Conservation (phyloP, 495 filamentous ascomycete species). For the Xylaria palmicola region DNA sequence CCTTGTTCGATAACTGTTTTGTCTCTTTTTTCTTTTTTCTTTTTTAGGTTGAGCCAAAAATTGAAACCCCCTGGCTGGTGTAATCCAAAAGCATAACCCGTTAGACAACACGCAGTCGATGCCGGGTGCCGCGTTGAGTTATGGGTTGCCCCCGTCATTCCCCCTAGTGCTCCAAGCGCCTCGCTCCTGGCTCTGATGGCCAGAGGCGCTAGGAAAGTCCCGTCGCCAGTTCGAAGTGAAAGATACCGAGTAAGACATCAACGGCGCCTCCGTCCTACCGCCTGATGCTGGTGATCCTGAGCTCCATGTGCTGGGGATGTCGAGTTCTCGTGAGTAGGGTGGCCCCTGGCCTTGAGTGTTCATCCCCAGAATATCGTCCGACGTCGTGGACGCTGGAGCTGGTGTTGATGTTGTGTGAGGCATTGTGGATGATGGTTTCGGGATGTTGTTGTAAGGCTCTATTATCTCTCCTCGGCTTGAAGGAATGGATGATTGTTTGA, state of each 20-base stretch:
- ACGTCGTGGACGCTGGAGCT: not conserved
- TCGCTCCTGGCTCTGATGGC: not conserved
- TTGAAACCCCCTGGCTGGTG: no score
- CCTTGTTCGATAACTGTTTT: no score
- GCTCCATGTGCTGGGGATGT: not conserved
- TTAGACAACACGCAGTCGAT: no score
- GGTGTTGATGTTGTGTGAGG: not conserved
- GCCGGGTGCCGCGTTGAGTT: not conserved
- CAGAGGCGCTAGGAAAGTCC: not conserved
- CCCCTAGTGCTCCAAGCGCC: not conserved
- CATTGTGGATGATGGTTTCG: not conserved
- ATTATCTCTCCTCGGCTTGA: no score
- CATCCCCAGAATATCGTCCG: not conserved
- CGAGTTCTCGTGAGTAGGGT: not conserved
- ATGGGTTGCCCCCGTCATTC: not conserved
- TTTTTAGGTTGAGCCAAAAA: no score
- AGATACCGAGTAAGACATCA: slow-evolving; percentile 5
- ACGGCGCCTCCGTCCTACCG: not conserved
- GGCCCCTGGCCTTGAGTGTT: not conserved
- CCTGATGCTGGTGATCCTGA: not conserved
- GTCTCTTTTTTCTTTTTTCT: no score
- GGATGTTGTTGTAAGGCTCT: not conserved
- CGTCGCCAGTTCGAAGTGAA: not conserved
- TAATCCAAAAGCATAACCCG: no score
- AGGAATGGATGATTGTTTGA: no score